Conservation (phyloP, 2,329 filamentous ascomycete genomes). For the Epichloe hybrida region DNA sequence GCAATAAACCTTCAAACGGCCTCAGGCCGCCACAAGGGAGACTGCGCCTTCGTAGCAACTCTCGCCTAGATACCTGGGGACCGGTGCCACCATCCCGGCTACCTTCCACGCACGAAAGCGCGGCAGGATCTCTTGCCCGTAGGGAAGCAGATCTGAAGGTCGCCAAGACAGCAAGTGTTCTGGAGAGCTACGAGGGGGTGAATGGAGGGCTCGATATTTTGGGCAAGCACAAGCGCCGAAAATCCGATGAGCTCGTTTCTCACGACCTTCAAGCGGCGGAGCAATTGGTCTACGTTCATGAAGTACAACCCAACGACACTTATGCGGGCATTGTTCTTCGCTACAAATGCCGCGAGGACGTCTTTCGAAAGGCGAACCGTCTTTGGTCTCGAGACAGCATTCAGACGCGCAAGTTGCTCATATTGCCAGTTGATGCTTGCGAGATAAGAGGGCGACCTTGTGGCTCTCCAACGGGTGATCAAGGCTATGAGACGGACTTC, state of each 20-base stretch:
- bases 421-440: conserved; percentile 82
- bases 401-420: conserved; percentile 66
- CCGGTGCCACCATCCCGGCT: conserved; percentile 29
- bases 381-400: conserved; percentile 92
- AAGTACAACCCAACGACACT: conserved; percentile 70
- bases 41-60: conserved; percentile 5
- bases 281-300: conserved; percentile 80
- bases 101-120: conserved; percentile 34
- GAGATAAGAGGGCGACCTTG: conserved; percentile 63
- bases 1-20: conserved; percentile 9
- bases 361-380: conserved; percentile 76
- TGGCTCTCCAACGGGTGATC: conserved; percentile 32
- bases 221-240: conserved; percentile 50
- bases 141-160: conserved; percentile 41
- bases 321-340: conserved; percentile 82
- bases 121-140: conserved; percentile 38
- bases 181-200: conserved; percentile 48
- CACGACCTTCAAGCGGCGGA: conserved; percentile 51
- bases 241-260: conserved; percentile 47
- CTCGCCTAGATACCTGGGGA: conserved; percentile 29
- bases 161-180: conserved; percentile 42
- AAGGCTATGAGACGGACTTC: conserved; percentile 32
- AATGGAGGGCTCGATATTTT: conserved; percentile 43
- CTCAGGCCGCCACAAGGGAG: not conserved
- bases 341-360: conserved; percentile 74